These are phyloP conservation scores for Mychonastes homosphaera DNA, from an alignment of 139 green algal genomes.

Conservation along the genomic window DNA sequence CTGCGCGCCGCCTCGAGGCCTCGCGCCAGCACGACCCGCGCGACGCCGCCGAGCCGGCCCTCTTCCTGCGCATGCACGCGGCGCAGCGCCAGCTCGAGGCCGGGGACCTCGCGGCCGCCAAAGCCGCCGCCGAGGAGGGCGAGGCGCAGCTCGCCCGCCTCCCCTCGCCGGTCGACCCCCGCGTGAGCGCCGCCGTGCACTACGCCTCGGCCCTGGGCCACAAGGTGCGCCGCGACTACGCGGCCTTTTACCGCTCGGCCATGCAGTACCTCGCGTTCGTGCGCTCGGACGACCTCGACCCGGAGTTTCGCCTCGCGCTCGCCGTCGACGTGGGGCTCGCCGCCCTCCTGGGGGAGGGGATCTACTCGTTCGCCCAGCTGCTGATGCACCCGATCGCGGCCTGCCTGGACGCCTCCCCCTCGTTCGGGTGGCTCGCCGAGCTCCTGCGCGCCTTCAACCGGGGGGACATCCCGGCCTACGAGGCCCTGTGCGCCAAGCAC, in stretches of 20 bases:
- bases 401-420: constrained; percentile 49
- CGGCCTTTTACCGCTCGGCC: constrained; percentile 55
- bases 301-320: constrained; percentile 62
- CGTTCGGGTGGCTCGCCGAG: constrained; percentile 81
- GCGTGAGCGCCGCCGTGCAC: constrained; percentile 74
- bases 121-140: constrained; percentile 54
- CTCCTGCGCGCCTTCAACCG: constrained; percentile 74
- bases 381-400: constrained; percentile 93
- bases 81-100: constrained; percentile 19
- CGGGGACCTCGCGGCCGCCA: constrained; percentile 10
- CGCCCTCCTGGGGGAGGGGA: constrained; percentile 84
- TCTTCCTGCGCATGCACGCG: constrained; percentile 87
- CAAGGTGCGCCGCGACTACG: constrained; percentile 57
- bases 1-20: no score
- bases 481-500: constrained; percentile 72
- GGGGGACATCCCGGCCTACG: constrained; percentile 87
- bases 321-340: constrained; percentile 90
- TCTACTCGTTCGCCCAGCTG: constrained; percentile 98
- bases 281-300: constrained; percentile 57
- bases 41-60: constrained; percentile 67
- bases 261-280: constrained; percentile 90
- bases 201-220: constrained; percentile 72
- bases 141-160: constrained; percentile 54
- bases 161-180: constrained; percentile 61
- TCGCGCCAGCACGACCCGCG: no score